Evolutionary conservation across 352 stramenopile species (phyloP), one percentile per base, ranked within the genome.

Genomic region (Phytophthora agathidicida): DNA sequence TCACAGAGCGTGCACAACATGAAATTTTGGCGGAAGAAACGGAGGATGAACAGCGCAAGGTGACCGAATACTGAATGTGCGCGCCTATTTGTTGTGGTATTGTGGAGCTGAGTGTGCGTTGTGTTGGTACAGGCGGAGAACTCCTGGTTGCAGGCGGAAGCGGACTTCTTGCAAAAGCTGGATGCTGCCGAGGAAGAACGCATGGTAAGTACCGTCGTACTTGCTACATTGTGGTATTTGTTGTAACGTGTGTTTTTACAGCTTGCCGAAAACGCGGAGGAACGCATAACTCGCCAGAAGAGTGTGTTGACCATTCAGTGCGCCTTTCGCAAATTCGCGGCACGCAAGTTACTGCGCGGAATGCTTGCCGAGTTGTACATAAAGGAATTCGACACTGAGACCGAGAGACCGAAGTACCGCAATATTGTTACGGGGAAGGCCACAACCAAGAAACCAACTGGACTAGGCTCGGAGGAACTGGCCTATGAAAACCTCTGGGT

Each of bases 401-500:
- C 53, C 9, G 61, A 75, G 14, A 48, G 60, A 7, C 41, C 79
- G 7, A 65, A 64, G 41, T 93, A 91, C 37, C 76, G 75, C 33
- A 89, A 91, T 59, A 83, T 57, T 6, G 54, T 69, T 35, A 83
- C 64, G 3, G 66, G 62, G 10, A 63, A 76, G 11, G 27, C 46
- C 7, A 79, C 60, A 3, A 59, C 39, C 7, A 51, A 62, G n/a
- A 91, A 91, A 45, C 81, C 84, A 38, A 77, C 45, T 17, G 80
- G 69, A 1, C 55, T 93, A 5, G 80, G 77, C 7, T 68, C 67
- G 7, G 56, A 85, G 31, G 81, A 93, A 22, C 57, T 93, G 7
- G 57, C 80, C 20, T 86, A 77, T 42, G 45, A 75, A 2, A 74
- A 89, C 22, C 65, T 75, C 36, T 93, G 84, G 81, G 65, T 88